Conservation (phyloP, 2,329 filamentous ascomycete species). For the Xylariaceae sp. region DNA sequence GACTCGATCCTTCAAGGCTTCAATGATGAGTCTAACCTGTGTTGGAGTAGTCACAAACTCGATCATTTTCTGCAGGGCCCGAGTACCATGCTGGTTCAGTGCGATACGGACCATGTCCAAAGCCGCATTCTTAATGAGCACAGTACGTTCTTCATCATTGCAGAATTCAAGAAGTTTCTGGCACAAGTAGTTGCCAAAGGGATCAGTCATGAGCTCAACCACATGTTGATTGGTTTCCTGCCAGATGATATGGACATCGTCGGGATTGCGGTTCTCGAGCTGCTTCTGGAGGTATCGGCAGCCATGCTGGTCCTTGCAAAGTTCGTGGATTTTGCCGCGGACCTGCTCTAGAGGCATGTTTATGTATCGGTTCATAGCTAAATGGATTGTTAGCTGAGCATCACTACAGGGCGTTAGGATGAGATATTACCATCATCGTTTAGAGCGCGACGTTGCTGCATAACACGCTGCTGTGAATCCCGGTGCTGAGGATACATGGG, state of each 20-base stretch:
- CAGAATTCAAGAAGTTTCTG: constrained; percentile 96
- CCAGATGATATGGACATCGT: constrained; percentile 89
- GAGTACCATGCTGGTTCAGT: constrained; percentile 93
- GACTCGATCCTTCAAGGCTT: constrained; percentile 74
- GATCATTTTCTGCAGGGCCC: constrained; percentile 98
- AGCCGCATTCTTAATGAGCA: constrained; percentile 84
- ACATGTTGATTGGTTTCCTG: constrained; percentile 89
- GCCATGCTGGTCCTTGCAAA: constrained; percentile 97
- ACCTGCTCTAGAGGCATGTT: constrained; percentile 78
- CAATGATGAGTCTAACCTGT: constrained; percentile 83
- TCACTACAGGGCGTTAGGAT: background rate
- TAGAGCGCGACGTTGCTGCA: constrained; percentile 68
- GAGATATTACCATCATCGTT: constrained; percentile 60
- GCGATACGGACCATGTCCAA: constrained; percentile 87
- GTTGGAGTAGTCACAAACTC: constrained; percentile 84
- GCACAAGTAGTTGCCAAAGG: constrained; percentile 98
- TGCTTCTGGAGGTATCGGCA: constrained; percentile 97
- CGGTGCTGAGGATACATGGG: constrained; percentile 49
- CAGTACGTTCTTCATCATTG: constrained; percentile 90
- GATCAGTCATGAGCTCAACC: constrained; percentile 96
- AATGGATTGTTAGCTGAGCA: constrained; percentile 6
- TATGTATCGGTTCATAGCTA: constrained; percentile 72
- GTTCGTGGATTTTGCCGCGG: constrained; percentile 74
- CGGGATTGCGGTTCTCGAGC: constrained; percentile 79
- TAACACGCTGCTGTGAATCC: constrained; percentile 71